Evolutionary conservation across 2,329 filamentous ascomycete species (phyloP).

Genomic region (Purpureocillium takamizusanense): DNA sequence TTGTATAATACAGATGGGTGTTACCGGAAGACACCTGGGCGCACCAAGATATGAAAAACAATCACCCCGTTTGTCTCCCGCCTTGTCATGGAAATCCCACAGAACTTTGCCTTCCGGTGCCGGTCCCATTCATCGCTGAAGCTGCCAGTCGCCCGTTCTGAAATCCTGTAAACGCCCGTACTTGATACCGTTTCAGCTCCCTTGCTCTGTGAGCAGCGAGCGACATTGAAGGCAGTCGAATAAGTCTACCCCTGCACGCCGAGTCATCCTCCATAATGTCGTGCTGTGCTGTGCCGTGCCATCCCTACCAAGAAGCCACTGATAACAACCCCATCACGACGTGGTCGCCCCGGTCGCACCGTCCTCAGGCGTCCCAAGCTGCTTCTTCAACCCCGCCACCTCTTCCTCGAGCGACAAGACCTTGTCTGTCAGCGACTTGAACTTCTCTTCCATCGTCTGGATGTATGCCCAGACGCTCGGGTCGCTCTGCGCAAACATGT

Average conservation of each 20-base stretch:
- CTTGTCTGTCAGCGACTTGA: constrained; percentile 26
- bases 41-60: too few species aligned
- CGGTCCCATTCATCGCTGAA: too few species aligned
- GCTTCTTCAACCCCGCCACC: constrained; percentile 22
- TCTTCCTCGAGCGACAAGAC: constrained; percentile 23
- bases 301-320: too few species aligned
- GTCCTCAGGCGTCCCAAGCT: constrained; percentile 21
- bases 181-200: neutral
- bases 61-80: too few species aligned
- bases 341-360: constrained; percentile 9
- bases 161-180: constrained; percentile 7
- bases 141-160: too few species aligned
- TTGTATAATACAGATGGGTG: neutral
- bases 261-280: neutral
- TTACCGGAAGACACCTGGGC: too few species aligned
- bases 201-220: neutral
- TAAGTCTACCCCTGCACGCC: too few species aligned
- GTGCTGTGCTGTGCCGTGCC: too few species aligned
- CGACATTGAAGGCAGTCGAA: neutral
- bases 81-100: too few species aligned
- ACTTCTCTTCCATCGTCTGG: constrained; percentile 55
- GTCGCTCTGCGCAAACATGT: constrained; percentile 54
- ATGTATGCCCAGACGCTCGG: constrained; percentile 65
- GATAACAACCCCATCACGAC: constrained; percentile 1
- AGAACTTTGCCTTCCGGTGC: too few species aligned